Conservation (phyloP, 768 basidiomycete genomes). For the Porphyrellus cyaneotinctus region DNA sequence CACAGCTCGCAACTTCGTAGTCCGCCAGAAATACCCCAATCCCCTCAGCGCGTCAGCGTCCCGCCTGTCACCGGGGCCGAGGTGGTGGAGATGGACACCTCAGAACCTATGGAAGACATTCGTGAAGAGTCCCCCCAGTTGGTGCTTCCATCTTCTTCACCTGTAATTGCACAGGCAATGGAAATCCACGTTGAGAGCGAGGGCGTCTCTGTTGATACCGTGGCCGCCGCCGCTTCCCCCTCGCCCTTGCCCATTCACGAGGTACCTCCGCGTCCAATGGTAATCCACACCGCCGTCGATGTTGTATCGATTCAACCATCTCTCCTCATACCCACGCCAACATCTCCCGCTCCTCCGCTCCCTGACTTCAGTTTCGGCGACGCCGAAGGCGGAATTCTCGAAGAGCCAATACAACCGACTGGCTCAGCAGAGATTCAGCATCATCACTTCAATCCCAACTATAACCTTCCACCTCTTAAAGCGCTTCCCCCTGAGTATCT, state of each 20-base stretch:
- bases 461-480: constrained; percentile 53
- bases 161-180: not conserved
- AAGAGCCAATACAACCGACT: constrained; percentile 15
- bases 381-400: constrained; percentile 24
- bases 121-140: constrained; percentile 24
- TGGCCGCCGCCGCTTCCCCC: not conserved
- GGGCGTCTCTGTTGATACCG: not conserved
- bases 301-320: constrained; percentile 24
- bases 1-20: constrained; percentile 16
- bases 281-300: constrained; percentile 28
- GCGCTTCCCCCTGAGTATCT: constrained; percentile 52
- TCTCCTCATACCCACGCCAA: constrained; percentile 35
- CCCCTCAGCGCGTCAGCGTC: constrained; percentile 4
- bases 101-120: constrained; percentile 19
- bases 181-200: not conserved
- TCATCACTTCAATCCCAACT: constrained; percentile 43
- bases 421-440: constrained; percentile 22
- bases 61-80: constrained; percentile 7
- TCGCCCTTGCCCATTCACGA: constrained; percentile 3
- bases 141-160: constrained; percentile 23
- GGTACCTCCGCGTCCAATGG: constrained; percentile 13
- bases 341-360: constrained; percentile 30
- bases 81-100: constrained; percentile 10
- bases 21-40: constrained; percentile 4
- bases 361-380: constrained; percentile 34